Evolutionary conservation across 192 early-diverging fungal genomes (phyloP).

Genomic region (Umbelopsis ramanniana): DNA sequence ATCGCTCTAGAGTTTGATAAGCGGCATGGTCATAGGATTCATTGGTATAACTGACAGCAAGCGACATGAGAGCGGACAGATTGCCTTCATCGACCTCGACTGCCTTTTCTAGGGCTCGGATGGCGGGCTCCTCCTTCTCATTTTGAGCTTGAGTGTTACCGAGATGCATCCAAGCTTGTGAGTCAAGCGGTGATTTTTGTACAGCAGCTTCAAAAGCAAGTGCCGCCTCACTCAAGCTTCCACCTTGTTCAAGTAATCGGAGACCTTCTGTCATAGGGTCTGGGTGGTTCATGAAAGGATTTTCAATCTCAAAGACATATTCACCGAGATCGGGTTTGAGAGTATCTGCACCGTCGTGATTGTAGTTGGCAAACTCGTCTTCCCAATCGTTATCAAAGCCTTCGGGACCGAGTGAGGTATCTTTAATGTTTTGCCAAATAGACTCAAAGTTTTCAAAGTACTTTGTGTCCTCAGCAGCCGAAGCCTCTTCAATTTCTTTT

Average conservation of each 20-base stretch:
- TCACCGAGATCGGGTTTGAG: slow-evolving; percentile 71
- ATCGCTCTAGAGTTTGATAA: slow-evolving; percentile 87
- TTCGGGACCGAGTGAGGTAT: slow-evolving; percentile 35
- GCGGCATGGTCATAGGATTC: slow-evolving; percentile 90
- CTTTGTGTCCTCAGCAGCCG: slow-evolving; percentile 40
- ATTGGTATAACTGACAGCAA: slow-evolving; percentile 97
- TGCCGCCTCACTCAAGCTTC: slow-evolving; percentile 83
- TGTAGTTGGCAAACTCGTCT: slow-evolving; percentile 52
- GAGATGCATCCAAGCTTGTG: slow-evolving; percentile 85
- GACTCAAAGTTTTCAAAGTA: slow-evolving; percentile 52
- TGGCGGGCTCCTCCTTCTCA: slow-evolving; percentile 95
- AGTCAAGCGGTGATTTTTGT: slow-evolving; percentile 76
- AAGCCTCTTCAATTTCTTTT: slow-evolving; percentile 44
- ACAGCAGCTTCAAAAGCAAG: slow-evolving; percentile 92
- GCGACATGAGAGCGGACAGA: slow-evolving; percentile 64
- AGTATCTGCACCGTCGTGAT: slow-evolving; percentile 44
- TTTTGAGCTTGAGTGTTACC: slow-evolving; percentile 97
- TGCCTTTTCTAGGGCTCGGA: slow-evolving; percentile 88
- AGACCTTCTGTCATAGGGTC: slow-evolving; percentile 68
- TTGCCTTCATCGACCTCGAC: slow-evolving; percentile 77
- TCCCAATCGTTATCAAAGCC: slow-evolving; percentile 46
- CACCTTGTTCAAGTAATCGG: slow-evolving; percentile 54
- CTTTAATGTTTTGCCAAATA: slow-evolving; percentile 55
- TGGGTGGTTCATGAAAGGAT: slow-evolving; percentile 68
- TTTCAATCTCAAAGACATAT: slow-evolving; percentile 84